Percentiles rank a stretch among this genome's conserved stretches.
phyloP scores from a whole-genome alignment of 192 early-diverging fungal species.

The Backusella psychrophila region DNA sequence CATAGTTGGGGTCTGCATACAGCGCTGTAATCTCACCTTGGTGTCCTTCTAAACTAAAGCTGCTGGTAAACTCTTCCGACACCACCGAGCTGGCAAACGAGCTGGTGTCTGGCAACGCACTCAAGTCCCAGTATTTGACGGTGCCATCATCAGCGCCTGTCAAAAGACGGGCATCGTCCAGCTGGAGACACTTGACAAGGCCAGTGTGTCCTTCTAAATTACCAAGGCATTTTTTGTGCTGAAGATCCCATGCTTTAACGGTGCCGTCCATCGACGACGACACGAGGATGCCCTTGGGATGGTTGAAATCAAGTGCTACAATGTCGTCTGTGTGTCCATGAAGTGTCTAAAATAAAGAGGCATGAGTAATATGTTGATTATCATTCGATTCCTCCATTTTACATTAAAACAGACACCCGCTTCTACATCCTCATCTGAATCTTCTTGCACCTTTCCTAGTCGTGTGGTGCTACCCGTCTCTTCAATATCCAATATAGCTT shows the following conservation, averaged over 20 bases:
- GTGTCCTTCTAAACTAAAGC: constrained; percentile 44
- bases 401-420: constrained; percentile 12
- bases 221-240: constrained; percentile 55
- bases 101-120: constrained; percentile 9
- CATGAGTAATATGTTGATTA: neutral
- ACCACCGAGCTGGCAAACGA: constrained; percentile 20
- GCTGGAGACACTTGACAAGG: constrained; percentile 35
- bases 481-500: constrained; percentile 38
- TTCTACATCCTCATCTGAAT: constrained; percentile 17
- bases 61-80: neutral
- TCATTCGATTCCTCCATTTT: neutral
- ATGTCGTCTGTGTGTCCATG: constrained; percentile 62
- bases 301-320: constrained; percentile 58
- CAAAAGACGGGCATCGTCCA: constrained; percentile 27
- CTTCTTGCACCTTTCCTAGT: neutral
- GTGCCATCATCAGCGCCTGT: constrained; percentile 35
- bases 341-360: constrained; percentile 30
- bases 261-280: constrained; percentile 70
- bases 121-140: constrained; percentile 36
- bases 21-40: constrained; percentile 45
- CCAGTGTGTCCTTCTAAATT: constrained; percentile 44
- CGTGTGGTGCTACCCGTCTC: constrained; percentile 20
- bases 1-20: constrained; percentile 49
- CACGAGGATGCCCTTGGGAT: constrained; percentile 51
- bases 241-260: constrained; percentile 68